Conservation (phyloP, 257 asterid species). For the Marsdenia floribunda region DNA sequence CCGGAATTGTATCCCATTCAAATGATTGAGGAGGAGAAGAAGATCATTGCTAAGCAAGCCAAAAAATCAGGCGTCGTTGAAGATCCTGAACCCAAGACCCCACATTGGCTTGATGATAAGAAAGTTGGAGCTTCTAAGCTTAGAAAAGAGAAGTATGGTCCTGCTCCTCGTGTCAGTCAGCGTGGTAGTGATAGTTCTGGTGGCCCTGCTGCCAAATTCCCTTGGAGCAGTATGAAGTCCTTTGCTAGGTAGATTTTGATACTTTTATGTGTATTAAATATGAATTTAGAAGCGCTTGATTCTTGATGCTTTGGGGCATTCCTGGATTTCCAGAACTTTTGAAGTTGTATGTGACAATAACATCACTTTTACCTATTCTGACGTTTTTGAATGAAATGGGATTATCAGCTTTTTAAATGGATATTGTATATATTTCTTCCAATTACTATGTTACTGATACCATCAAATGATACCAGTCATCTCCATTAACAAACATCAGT, state of each 20-base stretch:
- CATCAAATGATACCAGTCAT: background rate
- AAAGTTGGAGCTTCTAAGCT: constrained; percentile 18
- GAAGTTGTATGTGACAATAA: background rate
- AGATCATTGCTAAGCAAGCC: constrained; percentile 44
- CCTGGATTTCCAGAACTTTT: background rate
- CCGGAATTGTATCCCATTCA: constrained; percentile 68
- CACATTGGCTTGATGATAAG: constrained; percentile 86
- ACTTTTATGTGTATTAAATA: background rate
- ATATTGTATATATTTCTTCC: background rate
- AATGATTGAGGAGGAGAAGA: constrained; percentile 62
- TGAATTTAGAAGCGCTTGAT: constrained; percentile 1
- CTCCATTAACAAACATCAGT: background rate
- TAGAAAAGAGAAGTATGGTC: constrained; percentile 32
- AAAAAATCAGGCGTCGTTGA: constrained; percentile 62
- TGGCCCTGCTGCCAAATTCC: constrained; percentile 47
- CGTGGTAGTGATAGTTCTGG: constrained; percentile 11
- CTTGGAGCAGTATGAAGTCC: constrained; percentile 82
- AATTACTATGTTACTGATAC: background rate
- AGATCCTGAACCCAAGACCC: constrained; percentile 62
- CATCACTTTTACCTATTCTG: background rate
- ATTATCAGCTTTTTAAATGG: background rate
- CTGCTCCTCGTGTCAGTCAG: constrained; percentile 12
- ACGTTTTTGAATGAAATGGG: background rate
- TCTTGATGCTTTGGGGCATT: background rate
- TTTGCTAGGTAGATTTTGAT: constrained; percentile 31